Base-by-base conservation (phyloP, 345 rosid genomes). In the Physaria fendleri region DNA sequence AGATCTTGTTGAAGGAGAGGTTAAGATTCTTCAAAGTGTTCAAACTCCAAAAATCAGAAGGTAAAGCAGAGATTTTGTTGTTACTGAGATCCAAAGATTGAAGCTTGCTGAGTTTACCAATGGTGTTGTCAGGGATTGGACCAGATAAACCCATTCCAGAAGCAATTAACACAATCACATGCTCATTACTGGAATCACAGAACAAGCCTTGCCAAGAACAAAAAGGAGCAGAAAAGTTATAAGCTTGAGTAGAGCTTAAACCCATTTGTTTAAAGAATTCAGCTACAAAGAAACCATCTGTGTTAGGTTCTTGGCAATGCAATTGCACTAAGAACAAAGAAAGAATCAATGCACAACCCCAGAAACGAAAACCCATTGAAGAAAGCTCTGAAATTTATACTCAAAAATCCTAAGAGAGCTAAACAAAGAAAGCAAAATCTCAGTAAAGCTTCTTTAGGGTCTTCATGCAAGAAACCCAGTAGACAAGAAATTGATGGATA, bases 21-120 rank as follows among this genome's bases (percentile, higher is more conserved):
- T 88, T 85, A 4, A 92, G 87, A 41, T 18, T 69, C 69, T 71
- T 76, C 49, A 92, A 82, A 33, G 83, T 78, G 67, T 78, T 77
- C 41, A 92, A 75, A 73, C 92, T 85, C 98, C 96, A 88, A 29
- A 88, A 79, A 77, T 92, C 98, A 40, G 95, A 74, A 53, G 96
- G 86, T 62, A 92, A 76, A 63, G 76, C 80, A 22, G 90, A 77
- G 78, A 92, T 84, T 59, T 74, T 80, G 81, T 88, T 92, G 71
- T 78, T 60, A 77, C 96, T 85, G 46, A 92, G 95, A 77, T 92
- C 92, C 78, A 92, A 69, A 72, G 66, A 39, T 50, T 77, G 81
- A 47, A 88, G 93, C 69, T 82, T 82, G 75, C 68, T 84, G 64
- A 92, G 86, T 74, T 88, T 92, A 23, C 98, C 96, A 65, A 92